Base-by-base conservation (phyloP, 331 rosid species). In the Malus hybrid region DNA sequence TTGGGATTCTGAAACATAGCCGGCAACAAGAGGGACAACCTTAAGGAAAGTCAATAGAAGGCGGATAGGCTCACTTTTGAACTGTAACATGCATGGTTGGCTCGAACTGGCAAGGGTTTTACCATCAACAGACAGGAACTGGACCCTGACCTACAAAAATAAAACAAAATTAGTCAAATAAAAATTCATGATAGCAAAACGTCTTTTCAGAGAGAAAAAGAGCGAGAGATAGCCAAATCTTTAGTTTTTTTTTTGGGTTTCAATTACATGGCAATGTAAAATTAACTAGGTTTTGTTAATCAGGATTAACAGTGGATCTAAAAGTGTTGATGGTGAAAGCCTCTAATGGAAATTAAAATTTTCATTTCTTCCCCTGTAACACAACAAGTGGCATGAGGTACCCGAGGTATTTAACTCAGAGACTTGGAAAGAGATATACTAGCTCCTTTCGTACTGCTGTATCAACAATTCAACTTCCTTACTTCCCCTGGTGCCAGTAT, bases 31-130 rank as follows among this genome's bases (percentile, higher is more conserved):
- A 58, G 97, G 98, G 63, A 77, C 97, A 74, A 87, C 78, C 84
- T 88, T 88, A 56, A 93, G 82, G 80, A 88, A 71, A 29, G 91
- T 91, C 80, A 58, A 72, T 19, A 93, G 30, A 71, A 88, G 78
- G 76, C 90, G 92, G 63, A 93, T 84, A 64, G 93, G 91, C 85
- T 87, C 91, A n/a, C 98, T 93, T 83, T 70, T 87, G 81, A 87
- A 93, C 22, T 69, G 79, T 87, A 91, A 80, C 92, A 93, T 91
- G 83, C 87, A 89, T 56, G 97, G 96, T 66, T 83, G 89, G 73
- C 93, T 87, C 70, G 74, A 87, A 81, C 89, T 91, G 63, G 91
- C 87, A 52, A 93, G 89, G 76, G 81, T 78, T 85, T 83, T 85
- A 48, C 97, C 98, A 75, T 73, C 73, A 13, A 68, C 66, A 64